Evolutionary conservation across 352 stramenopile species (phyloP).

Genomic region (Pythium scleroteichum): DNA sequence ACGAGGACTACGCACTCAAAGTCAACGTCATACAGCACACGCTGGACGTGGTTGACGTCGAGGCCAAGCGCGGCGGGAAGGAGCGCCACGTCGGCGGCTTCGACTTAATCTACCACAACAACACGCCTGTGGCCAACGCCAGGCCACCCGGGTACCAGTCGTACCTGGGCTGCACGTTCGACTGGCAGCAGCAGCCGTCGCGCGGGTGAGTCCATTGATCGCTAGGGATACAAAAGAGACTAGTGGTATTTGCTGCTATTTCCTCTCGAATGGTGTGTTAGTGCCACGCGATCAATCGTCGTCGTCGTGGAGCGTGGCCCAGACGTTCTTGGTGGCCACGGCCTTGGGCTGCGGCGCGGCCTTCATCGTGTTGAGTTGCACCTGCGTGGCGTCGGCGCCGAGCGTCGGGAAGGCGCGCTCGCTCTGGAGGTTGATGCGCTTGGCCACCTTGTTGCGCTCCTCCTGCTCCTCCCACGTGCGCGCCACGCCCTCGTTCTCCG

Average conservation of each 20-base stretch:
- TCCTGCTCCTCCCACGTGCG: constrained; percentile 76
- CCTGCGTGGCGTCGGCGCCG: constrained; percentile 47
- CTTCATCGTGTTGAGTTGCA: constrained; percentile 68
- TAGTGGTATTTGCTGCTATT: not conserved
- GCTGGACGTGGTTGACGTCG: constrained; percentile 87
- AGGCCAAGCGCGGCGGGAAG: constrained; percentile 41
- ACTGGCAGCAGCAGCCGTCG: constrained; percentile 20
- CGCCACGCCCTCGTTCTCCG: constrained; percentile 55
- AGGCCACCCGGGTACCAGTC: constrained; percentile 55
- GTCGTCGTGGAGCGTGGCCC: constrained; percentile 63
- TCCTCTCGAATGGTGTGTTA: not conserved
- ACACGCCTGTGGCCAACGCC: constrained; percentile 36
- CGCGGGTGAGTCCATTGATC: not conserved
- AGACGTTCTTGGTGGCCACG: constrained; percentile 75
- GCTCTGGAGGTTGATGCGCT: constrained; percentile 68
- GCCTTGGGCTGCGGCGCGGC: constrained; percentile 46
- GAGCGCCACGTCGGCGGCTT: constrained; percentile 67
- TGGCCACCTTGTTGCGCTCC: constrained; percentile 58
- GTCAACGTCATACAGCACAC: constrained; percentile 85
- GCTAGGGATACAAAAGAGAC: not conserved
- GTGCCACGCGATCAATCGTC: constrained; percentile 37
- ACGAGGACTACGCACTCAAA: constrained; percentile 87
- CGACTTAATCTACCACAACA: constrained; percentile 67
- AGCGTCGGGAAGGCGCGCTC: constrained; percentile 80
- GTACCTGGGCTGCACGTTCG: constrained; percentile 60